phyloP scores from a whole-genome alignment of 768 basidiomycete species.

The Tricholoma hemisulphureum region DNA sequence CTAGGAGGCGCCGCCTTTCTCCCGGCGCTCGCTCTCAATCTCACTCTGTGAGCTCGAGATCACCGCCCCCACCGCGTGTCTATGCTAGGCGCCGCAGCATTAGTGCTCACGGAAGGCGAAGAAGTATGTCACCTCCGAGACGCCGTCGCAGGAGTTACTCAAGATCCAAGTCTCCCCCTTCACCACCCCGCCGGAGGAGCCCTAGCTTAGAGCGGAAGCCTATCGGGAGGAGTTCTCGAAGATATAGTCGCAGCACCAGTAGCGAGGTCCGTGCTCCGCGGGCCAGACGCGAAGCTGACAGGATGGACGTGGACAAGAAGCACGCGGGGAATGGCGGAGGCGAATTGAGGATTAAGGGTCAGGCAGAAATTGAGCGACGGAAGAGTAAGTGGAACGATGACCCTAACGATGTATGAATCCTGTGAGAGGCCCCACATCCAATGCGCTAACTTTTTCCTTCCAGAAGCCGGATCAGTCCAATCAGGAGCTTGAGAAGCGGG shows the following conservation, averaged over 20 bases:
- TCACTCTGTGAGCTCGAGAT: constrained; percentile 37
- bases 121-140: constrained; percentile 31
- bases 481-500: constrained; percentile 61
- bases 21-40: constrained; percentile 32
- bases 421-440: constrained; percentile 8
- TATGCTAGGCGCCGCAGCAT: constrained; percentile 47
- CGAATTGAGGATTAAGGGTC: constrained; percentile 77
- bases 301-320: constrained; percentile 38
- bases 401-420: constrained; percentile 20
- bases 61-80: constrained; percentile 35
- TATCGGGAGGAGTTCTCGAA: constrained; percentile 11
- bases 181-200: constrained; percentile 32
- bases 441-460: constrained; percentile 9
- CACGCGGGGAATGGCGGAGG: constrained; percentile 25
- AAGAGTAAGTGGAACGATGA: constrained; percentile 56
- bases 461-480: constrained; percentile 21
- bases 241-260: constrained; percentile 28
- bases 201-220: constrained; percentile 22
- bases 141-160: constrained; percentile 27
- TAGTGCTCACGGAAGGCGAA: constrained; percentile 34
- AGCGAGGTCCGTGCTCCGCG: constrained; percentile 23
- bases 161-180: constrained; percentile 30
- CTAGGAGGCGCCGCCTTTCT: constrained; percentile 44
- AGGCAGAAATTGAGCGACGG: constrained; percentile 53
- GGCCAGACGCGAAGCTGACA: constrained; percentile 17